A percentile compares a stretch with the other conserved stretches of the same genome.
phyloP scores from a whole-genome alignment of 371 early-diverging fungal species.

The Circinella umbellata region DNA sequence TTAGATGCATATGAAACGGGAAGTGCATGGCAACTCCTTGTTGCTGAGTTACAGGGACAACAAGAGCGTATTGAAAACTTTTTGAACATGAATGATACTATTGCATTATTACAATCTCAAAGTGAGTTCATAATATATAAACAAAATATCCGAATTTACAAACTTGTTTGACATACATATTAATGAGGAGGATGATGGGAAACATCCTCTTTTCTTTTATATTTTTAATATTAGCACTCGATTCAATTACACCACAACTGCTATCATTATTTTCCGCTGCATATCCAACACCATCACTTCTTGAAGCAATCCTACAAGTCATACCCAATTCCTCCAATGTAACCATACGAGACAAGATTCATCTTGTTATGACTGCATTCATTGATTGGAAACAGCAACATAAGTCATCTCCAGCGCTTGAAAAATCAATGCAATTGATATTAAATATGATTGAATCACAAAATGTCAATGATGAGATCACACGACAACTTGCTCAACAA shows the following conservation, averaged over 20 bases:
- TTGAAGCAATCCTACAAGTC: constrained; percentile 22
- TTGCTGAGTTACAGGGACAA: constrained; percentile 35
- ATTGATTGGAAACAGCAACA: constrained; percentile 6
- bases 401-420: constrained; percentile 6
- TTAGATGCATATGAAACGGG: constrained; percentile 28
- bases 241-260: constrained; percentile 27
- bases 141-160: background rate
- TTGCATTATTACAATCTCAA: constrained; percentile 22
- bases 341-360: constrained; percentile 1
- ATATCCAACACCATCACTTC: constrained; percentile 25
- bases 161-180: background rate
- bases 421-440: constrained; percentile 3
- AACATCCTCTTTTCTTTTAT: background rate
- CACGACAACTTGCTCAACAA: constrained; percentile 3
- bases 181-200: background rate
- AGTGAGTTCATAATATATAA: constrained; percentile 19
- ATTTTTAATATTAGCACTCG: background rate
- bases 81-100: constrained; percentile 19
- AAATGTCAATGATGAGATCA: constrained; percentile 8
- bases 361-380: constrained; percentile 6
- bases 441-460: constrained; percentile 1
- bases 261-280: constrained; percentile 26
- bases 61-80: constrained; percentile 20
- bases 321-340: constrained; percentile 3
- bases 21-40: constrained; percentile 35